Evolutionary conservation across 306 rosid species (phyloP), one percentile per base, ranked within the genome.

Genomic region (Arachis hypogaea): DNA sequence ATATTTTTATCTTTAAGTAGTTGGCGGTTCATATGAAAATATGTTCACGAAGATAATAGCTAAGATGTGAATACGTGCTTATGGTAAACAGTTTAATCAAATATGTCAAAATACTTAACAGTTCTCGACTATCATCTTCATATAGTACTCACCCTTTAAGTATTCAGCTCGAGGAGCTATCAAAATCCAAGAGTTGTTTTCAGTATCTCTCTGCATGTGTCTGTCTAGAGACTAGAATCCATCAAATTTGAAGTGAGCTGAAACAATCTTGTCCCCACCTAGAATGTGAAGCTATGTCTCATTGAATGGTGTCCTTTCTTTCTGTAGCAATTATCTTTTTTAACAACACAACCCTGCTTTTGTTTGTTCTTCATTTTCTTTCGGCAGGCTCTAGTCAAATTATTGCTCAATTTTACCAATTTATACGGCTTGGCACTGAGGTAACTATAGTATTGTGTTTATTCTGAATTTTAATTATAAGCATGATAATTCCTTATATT

Each of bases 331-430:
- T 36, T 7, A 49, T 76, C 45, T 12, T 50, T 29, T 72, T 65
- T 49, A 63, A 8, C 38, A 22, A 4, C 12, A 66, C 58, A 30
- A 2, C 66, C 68, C 11, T 28, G 36, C 10, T 7, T 33, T 59
- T 40, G 14, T 44, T 58, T 56, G 11, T 50, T 5, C 47, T 59
- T 14, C 6, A 8, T 59, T 28, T 70, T 59, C 63, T 36, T 77
- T 36, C 57, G 22, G 65, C 89, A 92, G 98, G 96, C 29, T 90
- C 98, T 4, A 90, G 94, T 79, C 96, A 92, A 81, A 92, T 92
- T 33, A 92, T 92, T 59, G 92, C 98, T 78, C 98, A 92, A 59
- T 92, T 90, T 78, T 92, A 90, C 60, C 98, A 90, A 74, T 82
- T 92, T 36, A 90, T 92, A 54, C 82, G 98, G 52, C 92, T 92